These are phyloP conservation scores for Entrophospora sp. DNA, from an alignment of 192 early-diverging fungal species.

Conservation along the genomic window DNA sequence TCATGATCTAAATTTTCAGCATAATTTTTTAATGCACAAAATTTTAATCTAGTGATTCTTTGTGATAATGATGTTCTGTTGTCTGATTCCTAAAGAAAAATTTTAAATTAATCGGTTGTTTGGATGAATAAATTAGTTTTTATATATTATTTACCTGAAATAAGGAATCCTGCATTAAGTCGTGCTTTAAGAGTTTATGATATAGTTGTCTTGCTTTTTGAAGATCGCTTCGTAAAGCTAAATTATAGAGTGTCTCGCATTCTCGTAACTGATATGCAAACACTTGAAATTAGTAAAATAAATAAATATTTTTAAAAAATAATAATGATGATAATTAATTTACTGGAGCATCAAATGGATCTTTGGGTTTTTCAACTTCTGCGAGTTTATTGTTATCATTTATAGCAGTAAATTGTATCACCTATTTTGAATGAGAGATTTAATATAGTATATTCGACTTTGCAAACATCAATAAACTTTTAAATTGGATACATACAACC, in stretches of 20 bases:
- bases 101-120: not conserved
- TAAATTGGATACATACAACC: too few relatives aligned
- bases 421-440: too few relatives aligned
- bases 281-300: not conserved
- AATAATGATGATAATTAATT: too few relatives aligned
- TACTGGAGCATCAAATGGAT: slow-evolving; percentile 4
- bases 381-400: not conserved
- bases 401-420: slow-evolving; percentile 4
- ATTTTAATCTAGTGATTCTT: slow-evolving; percentile 8
- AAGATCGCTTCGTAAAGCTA: not conserved
- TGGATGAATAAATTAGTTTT: too few relatives aligned
- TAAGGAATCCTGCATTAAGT: not conserved
- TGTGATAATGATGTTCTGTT: not conserved
- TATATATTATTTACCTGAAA: not conserved
- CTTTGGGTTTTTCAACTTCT: not conserved
- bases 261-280: not conserved
- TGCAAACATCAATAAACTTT: too few relatives aligned
- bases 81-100: not conserved
- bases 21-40: slow-evolving; percentile 3
- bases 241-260: slow-evolving; percentile 10
- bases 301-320: not conserved
- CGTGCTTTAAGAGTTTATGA: not conserved
- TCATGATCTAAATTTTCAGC: not conserved
- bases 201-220: not conserved
- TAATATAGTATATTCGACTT: too few relatives aligned